phyloP scores from a whole-genome alignment of 2,329 filamentous ascomycete species.

The Paradendryphiella salina region DNA sequence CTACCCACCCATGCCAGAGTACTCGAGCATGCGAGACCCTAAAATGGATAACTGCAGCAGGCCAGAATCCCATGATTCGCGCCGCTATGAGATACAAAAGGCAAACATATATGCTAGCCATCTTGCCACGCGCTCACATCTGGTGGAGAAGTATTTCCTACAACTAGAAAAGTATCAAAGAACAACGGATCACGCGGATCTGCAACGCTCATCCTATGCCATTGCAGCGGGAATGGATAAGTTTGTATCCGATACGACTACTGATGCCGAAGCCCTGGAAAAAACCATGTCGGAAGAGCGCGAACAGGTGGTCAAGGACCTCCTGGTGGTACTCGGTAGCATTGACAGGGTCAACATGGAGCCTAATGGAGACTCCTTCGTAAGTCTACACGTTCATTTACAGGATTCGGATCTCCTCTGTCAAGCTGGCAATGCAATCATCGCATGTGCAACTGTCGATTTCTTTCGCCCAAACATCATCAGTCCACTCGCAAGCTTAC shows the following conservation, averaged over 20 bases:
- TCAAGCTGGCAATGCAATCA: conserved; percentile 5
- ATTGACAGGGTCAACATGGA: conserved; percentile 87
- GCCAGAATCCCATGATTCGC: conserved; percentile 43
- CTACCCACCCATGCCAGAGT: conserved; percentile 45
- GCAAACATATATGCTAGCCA: conserved; percentile 85
- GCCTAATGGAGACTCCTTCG: conserved; percentile 66
- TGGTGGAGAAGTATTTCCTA: conserved; percentile 84
- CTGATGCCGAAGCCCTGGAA: conserved; percentile 55
- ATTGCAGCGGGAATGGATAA: conserved; percentile 38
- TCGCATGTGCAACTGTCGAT: conserved; percentile 13
- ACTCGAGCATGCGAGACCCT: conserved; percentile 36
- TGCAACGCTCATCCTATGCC: conserved; percentile 35
- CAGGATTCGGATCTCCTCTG: conserved; percentile 20
- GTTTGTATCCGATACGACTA: conserved; percentile 23
- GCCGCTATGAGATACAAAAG: conserved; percentile 80
- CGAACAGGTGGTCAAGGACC: conserved; percentile 77
- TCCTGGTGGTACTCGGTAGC: conserved; percentile 72
- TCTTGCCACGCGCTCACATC: conserved; percentile 77
- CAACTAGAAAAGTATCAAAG: conserved; percentile 66
- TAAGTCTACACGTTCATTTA: conserved; percentile 48
- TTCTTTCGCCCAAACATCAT: conserved; percentile 12
- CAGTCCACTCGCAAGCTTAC: conserved; percentile 33
- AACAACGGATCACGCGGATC: conserved; percentile 51
- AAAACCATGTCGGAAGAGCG: conserved; percentile 73
- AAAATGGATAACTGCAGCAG: conserved; percentile 27